phyloP scores from a whole-genome alignment of 305 asterid species.

The Fraxinus albicans region DNA sequence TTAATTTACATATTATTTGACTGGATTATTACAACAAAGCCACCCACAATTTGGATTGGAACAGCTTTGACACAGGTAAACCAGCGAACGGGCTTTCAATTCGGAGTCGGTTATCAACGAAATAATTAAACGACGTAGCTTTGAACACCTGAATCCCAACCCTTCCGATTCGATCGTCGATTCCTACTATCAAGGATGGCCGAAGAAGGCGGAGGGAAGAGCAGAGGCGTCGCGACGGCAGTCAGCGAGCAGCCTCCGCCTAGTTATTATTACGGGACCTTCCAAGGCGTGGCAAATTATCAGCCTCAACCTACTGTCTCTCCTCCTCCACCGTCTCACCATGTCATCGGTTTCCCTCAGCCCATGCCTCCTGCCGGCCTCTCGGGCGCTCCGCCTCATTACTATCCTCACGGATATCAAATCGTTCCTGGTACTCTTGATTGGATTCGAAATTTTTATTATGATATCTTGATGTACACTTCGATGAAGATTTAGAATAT shows the following conservation, averaged over 20 bases:
- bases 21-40: not conserved
- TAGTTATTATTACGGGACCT: conserved; percentile 62
- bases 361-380: conserved; percentile 56
- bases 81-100: not conserved
- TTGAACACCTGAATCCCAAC: not conserved
- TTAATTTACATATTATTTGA: no score
- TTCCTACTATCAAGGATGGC: conserved; percentile 35
- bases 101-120: not conserved
- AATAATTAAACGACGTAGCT: not conserved
- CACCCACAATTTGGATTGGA: not conserved
- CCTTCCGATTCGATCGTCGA: not conserved
- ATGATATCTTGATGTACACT: not conserved
- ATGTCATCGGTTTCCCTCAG: conserved; percentile 79
- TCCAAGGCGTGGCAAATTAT: conserved; percentile 84
- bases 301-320: conserved; percentile 42
- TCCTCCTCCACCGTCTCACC: conserved; percentile 50
- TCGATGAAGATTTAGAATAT: not conserved
- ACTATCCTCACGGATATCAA: conserved; percentile 68
- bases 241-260: conserved; percentile 33
- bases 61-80: not conserved
- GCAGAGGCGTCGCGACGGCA: conserved; percentile 32
- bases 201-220: conserved; percentile 52
- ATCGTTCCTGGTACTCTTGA: conserved; percentile 54
- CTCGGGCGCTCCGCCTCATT: conserved; percentile 41
- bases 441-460: not conserved